phyloP scores from a whole-genome alignment of 1,284 basidiomycete genomes.

The Wolfiporia cocos region DNA sequence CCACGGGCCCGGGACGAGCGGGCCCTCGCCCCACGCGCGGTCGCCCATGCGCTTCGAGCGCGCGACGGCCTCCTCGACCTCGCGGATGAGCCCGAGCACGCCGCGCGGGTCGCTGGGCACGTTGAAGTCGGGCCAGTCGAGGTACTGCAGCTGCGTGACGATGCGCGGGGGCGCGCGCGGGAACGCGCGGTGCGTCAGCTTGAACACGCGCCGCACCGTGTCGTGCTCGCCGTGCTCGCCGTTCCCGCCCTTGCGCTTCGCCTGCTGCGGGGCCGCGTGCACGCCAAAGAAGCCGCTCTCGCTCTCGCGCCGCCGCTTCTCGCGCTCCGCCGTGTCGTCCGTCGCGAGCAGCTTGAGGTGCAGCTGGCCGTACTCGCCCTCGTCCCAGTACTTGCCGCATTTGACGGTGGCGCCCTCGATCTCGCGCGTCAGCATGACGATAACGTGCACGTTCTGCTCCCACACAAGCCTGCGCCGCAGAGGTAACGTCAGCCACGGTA shows the following conservation, averaged over 20 bases:
- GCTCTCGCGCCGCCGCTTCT: conserved; percentile 21
- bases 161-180: conserved; percentile 53
- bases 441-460: conserved; percentile 77
- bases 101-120: conserved; percentile 79
- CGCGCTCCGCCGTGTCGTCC: conserved; percentile 30
- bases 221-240: conserved; percentile 13
- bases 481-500: conserved; percentile 1
- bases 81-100: conserved; percentile 63
- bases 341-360: conserved; percentile 60
- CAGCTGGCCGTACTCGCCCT: conserved; percentile 66
- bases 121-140: conserved; percentile 93
- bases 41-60: conserved; percentile 38
- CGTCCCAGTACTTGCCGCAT: conserved; percentile 89
- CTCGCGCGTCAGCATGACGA: conserved; percentile 90
- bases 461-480: conserved; percentile 52
- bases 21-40: conserved; percentile 30
- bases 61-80: conserved; percentile 57
- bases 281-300: conserved; percentile 27
- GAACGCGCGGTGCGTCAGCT: conserved; percentile 54
- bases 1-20: conserved; percentile 11
- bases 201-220: conserved; percentile 66
- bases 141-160: conserved; percentile 81
- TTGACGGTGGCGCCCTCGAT: conserved; percentile 87
- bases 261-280: conserved; percentile 8
- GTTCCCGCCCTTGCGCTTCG: conserved; percentile 3